Evolutionary conservation across 2,329 filamentous ascomycete species (phyloP), one percentile per base, ranked within the genome.

Genomic region (Fusarium napiforme): DNA sequence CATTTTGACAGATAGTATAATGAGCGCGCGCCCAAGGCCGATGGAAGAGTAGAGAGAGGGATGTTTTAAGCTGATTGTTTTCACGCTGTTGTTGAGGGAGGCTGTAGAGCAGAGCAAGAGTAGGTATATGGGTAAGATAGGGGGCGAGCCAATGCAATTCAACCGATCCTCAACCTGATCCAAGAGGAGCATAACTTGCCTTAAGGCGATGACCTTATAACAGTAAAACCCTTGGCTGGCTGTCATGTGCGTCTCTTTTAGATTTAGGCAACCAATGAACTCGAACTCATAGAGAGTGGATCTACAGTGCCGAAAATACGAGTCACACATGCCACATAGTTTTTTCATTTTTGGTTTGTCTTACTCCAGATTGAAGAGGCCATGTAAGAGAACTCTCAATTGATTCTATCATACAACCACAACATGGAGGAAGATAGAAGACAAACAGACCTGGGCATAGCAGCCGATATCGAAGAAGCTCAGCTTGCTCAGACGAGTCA

Each of bases 401-500:
- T 9, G 37, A 30, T 21, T 23, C 7, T 4, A 11, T 40, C 16
- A 49, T 30, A 56, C 39, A 4, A 34, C 37, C 19, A 14, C 32
- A 36, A 32, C 14, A 96, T 96, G 93, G 93, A 96, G 80, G 90
- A 93, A 76, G 93, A 96, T 79, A 86, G 93, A 75, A 90, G 88
- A 37, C 86, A 90, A 69, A 88, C 91, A 37, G 92, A 95, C 78
- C 83, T 96, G 34, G 93, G 93, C 66, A 87, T 93, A 46, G 91
- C 90, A 18, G 87, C 89, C 58, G 90, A 93, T 73, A 90, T 92
- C 45, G 91, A 91, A 72, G 87, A 84, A 67, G 77, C 81, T 21
- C 82, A 84, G 45, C 71, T 78, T 64, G 79, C 82, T 46, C 78
- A 84, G 81, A 75, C 81, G 36, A 70, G 60, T 57, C 58, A 63